These are phyloP conservation scores for Coemansia sp. DNA, from an alignment of 192 early-diverging fungal species.

Conservation along the genomic window DNA sequence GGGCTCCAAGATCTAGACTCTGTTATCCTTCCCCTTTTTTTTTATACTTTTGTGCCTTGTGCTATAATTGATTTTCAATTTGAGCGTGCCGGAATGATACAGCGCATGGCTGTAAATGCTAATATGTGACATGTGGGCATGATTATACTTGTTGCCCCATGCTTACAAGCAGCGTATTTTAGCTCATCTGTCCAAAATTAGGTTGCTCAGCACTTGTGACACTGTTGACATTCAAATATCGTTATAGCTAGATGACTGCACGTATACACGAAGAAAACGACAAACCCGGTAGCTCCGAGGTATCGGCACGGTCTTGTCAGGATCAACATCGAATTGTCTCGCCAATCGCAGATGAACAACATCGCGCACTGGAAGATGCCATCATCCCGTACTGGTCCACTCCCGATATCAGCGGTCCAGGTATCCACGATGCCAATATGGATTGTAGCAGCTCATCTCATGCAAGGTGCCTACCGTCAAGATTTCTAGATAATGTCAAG, in stretches of 20 bases:
- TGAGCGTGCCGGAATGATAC: too few relatives aligned
- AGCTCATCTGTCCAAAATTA: neutral
- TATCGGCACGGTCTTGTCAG: neutral
- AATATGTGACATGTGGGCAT: neutral
- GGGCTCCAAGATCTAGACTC: slow-evolving; percentile 58
- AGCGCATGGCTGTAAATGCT: neutral
- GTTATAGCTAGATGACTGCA: neutral
- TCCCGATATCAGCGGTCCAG: neutral
- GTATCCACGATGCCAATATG: neutral
- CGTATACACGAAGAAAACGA: neutral
- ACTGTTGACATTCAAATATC: neutral
- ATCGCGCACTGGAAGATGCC: neutral
- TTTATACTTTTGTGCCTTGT: too few relatives aligned
- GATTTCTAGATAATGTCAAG: neutral
- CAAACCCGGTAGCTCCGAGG: neutral
- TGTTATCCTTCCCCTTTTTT: too few relatives aligned
- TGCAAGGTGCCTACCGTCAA: neutral
- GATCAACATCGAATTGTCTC: neutral
- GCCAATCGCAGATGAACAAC: neutral
- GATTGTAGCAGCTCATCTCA: neutral
- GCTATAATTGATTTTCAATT: too few relatives aligned
- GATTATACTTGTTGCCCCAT: neutral
- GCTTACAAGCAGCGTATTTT: neutral
- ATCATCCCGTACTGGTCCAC: neutral
- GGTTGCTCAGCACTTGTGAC: neutral